Base-by-base conservation (phyloP, 257 asterid genomes). In the Primulina huaijiensis region DNA sequence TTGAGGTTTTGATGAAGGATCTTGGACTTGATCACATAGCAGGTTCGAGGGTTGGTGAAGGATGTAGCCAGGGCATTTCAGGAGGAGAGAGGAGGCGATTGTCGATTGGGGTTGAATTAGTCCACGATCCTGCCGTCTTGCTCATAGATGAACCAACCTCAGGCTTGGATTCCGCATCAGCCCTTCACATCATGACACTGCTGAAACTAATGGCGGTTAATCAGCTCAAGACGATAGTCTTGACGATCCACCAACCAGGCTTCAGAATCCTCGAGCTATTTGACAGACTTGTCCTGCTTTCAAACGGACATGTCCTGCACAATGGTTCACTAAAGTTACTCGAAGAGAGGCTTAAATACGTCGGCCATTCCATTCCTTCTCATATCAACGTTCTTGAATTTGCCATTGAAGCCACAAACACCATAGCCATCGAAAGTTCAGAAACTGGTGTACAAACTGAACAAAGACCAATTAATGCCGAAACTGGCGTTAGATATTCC, bases 181-280 rank as follows among this genome's bases (percentile, higher is more conserved):
- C 98, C 16, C 85, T 92, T 62, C 90, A 82, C 53, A 77, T 92
- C 2, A 55, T 89, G 14, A 70, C 89, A 5, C 62, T 88, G 37
- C 81, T 92, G 30, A 84, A 80, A 71, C 50, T 68, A 6, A 86
- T 89, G 90, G 94, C 79, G 1, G 78, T 38, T 14, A 63, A 52
- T 70, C 85, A 80, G 43, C 69, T 72, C 6, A 89, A 85, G 81
- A 92, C 98, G 0, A 71, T 89, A 31, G 71, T 89, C 46, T 55
- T 92, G 70, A 87, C 98, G n/a, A 86, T 92, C 64, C 98, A 92
- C 70, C 98, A 92, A 62, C 98, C 98, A 2, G 96, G 98, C 0
- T 92, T 77, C 69, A 70, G 96, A 65, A 87, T 92, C 68, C 87
- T 92, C 1, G 89, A 92, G 69, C 82, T 89, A 60, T 65, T 92